Evolutionary conservation across 208 protist species (phyloP).

Genomic region (Crithidia sp.): DNA sequence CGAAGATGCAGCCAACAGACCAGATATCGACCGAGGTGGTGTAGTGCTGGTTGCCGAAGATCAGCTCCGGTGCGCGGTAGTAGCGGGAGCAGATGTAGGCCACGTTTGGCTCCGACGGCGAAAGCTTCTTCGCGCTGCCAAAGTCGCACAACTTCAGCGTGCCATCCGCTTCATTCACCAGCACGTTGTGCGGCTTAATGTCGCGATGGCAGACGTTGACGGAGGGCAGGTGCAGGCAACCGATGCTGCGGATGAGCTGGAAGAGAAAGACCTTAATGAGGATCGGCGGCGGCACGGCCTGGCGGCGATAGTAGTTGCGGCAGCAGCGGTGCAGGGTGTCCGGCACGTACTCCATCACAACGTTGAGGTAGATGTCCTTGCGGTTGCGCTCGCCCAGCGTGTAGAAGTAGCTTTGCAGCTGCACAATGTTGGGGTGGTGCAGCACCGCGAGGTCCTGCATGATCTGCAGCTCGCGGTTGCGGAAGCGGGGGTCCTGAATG

Average conservation of each 20-base stretch:
- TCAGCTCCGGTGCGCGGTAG: conserved; percentile 99
- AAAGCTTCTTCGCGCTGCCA: conserved; percentile 99
- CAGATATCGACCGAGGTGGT: conserved; percentile 99
- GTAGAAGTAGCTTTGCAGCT: conserved; percentile 97
- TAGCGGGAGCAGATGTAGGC: conserved; percentile 99
- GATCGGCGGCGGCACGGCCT: conserved; percentile 68
- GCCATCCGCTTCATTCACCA: conserved; percentile 97
- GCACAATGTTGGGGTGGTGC: conserved; percentile 95
- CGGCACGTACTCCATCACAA: conserved; percentile 99
- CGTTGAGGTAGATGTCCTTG: conserved; percentile 98
- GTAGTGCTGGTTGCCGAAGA: conserved; percentile 99
- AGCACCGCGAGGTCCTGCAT: conserved; percentile 90
- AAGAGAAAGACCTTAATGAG: conserved; percentile 89
- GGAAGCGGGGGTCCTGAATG: conserved; percentile 98
- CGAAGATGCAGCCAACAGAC: conserved; percentile 99
- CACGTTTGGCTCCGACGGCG: conserved; percentile 97
- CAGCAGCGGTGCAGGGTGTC: conserved; percentile 97
- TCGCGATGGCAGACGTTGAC: conserved; percentile 97
- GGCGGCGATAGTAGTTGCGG: conserved; percentile 94
- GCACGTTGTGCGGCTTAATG: conserved; percentile 99
- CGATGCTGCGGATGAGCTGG: conserved; percentile 90
- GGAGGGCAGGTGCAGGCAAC: conserved; percentile 95
- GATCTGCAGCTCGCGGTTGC: conserved; percentile 97
- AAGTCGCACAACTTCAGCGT: conserved; percentile 98
- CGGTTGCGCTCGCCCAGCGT: conserved; percentile 91